phyloP scores from a whole-genome alignment of 768 basidiomycete genomes.

The Pholiota conissans region DNA sequence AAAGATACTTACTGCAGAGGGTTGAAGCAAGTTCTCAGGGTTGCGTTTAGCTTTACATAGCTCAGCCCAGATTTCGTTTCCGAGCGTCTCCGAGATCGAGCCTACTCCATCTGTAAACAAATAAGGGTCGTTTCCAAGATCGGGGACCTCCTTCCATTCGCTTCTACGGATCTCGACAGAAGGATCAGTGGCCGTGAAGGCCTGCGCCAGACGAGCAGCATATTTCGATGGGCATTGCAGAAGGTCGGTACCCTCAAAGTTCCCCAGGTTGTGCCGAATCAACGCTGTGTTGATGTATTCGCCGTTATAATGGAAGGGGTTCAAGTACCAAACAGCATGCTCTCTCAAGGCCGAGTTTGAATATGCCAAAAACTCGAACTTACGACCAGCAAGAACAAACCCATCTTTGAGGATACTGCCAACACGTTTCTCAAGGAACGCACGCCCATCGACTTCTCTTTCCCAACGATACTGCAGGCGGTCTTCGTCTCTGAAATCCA shows the following conservation, averaged over 20 bases:
- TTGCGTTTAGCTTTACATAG: conserved; percentile 45
- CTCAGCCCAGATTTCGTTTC: conserved; percentile 56
- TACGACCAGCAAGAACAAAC: conserved; percentile 66
- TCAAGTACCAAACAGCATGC: conserved; percentile 84
- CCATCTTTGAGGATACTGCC: conserved; percentile 60
- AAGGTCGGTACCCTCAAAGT: conserved; percentile 54
- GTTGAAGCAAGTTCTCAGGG: conserved; percentile 37
- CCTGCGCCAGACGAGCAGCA: conserved; percentile 81
- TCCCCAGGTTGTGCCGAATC: conserved; percentile 66
- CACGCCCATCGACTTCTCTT: conserved; percentile 56
- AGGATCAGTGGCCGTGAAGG: conserved; percentile 80
- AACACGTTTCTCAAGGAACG: conserved; percentile 59
- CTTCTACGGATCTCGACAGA: conserved; percentile 54
- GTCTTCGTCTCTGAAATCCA: conserved; percentile 86
- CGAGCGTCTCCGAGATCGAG: conserved; percentile 66
- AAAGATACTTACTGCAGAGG: conserved; percentile 70
- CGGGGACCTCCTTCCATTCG: conserved; percentile 66
- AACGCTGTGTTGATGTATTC: conserved; percentile 52
- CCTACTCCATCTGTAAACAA: conserved; percentile 80
- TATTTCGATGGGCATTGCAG: conserved; percentile 70
- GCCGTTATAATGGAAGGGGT: conserved; percentile 47
- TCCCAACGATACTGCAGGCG: conserved; percentile 72
- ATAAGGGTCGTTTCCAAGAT: conserved; percentile 44
- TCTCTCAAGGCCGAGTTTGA: conserved; percentile 76
- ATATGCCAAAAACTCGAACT: conserved; percentile 82